A percentile compares a stretch with the other conserved stretches of the same genome.
These are phyloP conservation scores for Theobroma grandiflorum DNA, from an alignment of 441 rosid genomes.

Conservation along the genomic window DNA sequence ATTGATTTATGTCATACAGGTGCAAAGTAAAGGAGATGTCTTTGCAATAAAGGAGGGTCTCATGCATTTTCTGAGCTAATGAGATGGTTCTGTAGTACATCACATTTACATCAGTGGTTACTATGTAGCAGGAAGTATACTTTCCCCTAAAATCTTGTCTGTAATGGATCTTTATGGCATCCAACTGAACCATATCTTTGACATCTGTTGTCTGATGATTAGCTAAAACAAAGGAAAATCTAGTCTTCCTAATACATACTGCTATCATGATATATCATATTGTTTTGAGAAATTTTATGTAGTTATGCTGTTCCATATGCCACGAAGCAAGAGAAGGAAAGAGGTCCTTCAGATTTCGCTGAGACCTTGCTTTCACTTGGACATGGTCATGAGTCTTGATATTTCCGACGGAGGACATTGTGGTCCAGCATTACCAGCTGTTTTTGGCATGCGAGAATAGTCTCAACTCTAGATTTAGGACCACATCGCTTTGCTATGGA, in stretches of 20 bases:
- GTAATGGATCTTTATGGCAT: slow-evolving; percentile 18
- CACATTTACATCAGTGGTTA: slow-evolving; percentile 12
- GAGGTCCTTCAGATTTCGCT: not conserved
- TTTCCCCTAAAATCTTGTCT: slow-evolving; percentile 19
- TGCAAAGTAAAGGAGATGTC: slow-evolving; percentile 62
- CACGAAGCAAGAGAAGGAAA: not conserved
- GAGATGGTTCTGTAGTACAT: slow-evolving; percentile 30
- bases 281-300: no score
- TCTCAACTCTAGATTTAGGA: not conserved
- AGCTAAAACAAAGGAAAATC: not conserved
- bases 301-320: no score
- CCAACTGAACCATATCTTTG: slow-evolving; percentile 8
- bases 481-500: not conserved
- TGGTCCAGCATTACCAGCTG: not conserved
- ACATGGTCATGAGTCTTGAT: not conserved
- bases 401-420: not conserved
- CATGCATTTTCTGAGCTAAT: slow-evolving; percentile 41
- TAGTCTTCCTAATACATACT: not conserved
- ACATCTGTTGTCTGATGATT: not conserved
- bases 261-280: not conserved
- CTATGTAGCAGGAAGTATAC: slow-evolving; percentile 2
- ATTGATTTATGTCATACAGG: slow-evolving; percentile 70
- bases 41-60: slow-evolving; percentile 52
- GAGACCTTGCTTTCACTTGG: not conserved
- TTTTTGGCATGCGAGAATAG: not conserved